Conservation (phyloP, 805 yeast genomes). For the Ascoidea asiatica region DNA sequence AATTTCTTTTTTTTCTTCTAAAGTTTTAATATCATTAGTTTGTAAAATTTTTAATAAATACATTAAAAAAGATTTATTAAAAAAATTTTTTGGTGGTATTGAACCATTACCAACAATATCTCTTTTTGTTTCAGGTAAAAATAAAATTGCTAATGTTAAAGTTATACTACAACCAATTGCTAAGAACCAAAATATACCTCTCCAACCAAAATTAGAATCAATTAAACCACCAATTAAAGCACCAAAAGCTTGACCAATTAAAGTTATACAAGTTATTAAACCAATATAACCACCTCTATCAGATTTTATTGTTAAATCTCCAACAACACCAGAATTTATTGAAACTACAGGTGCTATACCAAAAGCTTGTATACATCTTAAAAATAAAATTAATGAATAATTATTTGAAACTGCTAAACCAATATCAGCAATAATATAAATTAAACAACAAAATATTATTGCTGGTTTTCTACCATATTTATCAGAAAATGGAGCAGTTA, state of each 20-base stretch:
- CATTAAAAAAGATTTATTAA: conserved; percentile 32
- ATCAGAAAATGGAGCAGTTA: conserved; percentile 61
- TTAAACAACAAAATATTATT: conserved; percentile 34
- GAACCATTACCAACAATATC: conserved; percentile 67
- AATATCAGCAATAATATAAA: conserved; percentile 50
- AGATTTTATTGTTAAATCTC: conserved; percentile 53
- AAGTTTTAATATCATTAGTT: conserved; percentile 17
- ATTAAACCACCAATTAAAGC: conserved; percentile 51
- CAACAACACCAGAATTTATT: conserved; percentile 54
- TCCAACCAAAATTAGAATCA: conserved; percentile 47
- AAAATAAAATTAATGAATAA: conserved; percentile 45
- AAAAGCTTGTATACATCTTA: conserved; percentile 62
- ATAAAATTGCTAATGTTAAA: conserved; percentile 18
- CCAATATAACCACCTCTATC: conserved; percentile 68
- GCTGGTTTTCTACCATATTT: conserved; percentile 60
- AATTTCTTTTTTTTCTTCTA: conserved; percentile 8
- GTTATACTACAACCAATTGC: conserved; percentile 48
- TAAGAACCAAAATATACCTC: conserved; percentile 67
- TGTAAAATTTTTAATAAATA: conserved; percentile 18
- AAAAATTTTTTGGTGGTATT: conserved; percentile 29
- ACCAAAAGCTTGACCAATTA: conserved; percentile 68
- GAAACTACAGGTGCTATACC: conserved; percentile 69
- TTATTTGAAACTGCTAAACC: conserved; percentile 47
- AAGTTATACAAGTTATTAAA: conserved; percentile 44
- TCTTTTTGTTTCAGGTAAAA: conserved; percentile 68